Percentiles rank a stretch among this genome's conserved stretches.
Conservation (phyloP, 768 basidiomycete genomes). For the Termitomyces sp. region DNA sequence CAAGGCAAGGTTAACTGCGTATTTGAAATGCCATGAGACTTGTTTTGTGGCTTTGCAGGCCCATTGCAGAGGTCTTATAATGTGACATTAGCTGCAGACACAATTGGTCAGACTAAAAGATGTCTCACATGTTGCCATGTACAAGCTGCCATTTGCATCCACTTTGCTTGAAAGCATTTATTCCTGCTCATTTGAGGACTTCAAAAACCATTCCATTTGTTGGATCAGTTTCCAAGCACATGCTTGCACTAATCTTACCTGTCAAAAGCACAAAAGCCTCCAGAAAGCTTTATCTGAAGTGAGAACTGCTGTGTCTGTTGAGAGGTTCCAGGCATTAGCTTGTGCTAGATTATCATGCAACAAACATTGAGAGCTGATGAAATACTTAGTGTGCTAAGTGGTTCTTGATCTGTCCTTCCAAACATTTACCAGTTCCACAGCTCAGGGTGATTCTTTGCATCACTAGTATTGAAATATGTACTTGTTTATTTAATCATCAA, state of each 20-base stretch:
- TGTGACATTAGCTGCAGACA: slow-evolving; percentile 60
- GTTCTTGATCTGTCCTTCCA: not conserved
- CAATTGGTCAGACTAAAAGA: slow-evolving; percentile 80
- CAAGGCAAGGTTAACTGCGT: slow-evolving; percentile 27
- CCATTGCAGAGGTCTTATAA: slow-evolving; percentile 67
- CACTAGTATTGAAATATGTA: slow-evolving; percentile 36
- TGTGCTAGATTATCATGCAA: slow-evolving; percentile 74
- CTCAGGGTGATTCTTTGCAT: slow-evolving; percentile 39
- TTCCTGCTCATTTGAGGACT: slow-evolving; percentile 70
- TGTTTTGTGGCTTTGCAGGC: slow-evolving; percentile 62
- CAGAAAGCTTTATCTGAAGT: slow-evolving; percentile 72
- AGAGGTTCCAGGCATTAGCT: slow-evolving; percentile 71
- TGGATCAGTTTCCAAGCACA: slow-evolving; percentile 70
- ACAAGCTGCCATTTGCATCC: slow-evolving; percentile 77
- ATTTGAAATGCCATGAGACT: slow-evolving; percentile 34
- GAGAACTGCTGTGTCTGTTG: slow-evolving; percentile 63
- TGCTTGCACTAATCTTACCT: slow-evolving; percentile 70
- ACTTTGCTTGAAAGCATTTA: slow-evolving; percentile 70
- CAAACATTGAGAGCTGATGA: slow-evolving; percentile 64
- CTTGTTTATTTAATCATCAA: slow-evolving; percentile 35
- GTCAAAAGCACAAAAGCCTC: slow-evolving; percentile 62
- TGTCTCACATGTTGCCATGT: slow-evolving; percentile 63
- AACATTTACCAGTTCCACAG: slow-evolving; percentile 4
- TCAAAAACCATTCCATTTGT: slow-evolving; percentile 62
- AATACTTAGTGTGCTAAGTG: slow-evolving; percentile 26